These are phyloP conservation scores for Cichorium intybus DNA, from an alignment of 140 eudicot species.

Conservation along the genomic window DNA sequence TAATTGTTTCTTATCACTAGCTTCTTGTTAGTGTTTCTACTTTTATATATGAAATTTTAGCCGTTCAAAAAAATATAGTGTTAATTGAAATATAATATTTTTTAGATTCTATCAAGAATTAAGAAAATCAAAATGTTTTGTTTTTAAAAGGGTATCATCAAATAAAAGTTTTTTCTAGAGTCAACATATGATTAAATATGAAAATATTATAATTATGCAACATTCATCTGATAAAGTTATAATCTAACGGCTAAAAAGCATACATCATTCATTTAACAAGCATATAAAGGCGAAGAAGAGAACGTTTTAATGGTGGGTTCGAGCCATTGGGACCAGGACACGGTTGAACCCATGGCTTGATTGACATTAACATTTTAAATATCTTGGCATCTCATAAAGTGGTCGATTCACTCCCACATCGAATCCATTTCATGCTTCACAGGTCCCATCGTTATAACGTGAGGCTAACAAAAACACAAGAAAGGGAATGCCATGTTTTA, in stretches of 20 bases:
- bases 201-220: background rate
- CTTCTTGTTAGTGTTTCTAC: no score
- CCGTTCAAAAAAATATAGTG: no score
- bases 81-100: no score
- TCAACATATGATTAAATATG: background rate
- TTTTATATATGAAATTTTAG: no score
- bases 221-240: background rate
- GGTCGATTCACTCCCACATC: background rate
- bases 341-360: conserved; percentile 6
- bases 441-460: conserved; percentile 8
- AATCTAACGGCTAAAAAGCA: background rate
- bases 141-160: background rate
- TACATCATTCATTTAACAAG: background rate
- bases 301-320: conserved; percentile 12
- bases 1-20: no score
- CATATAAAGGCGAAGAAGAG: conserved; percentile 5
- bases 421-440: background rate
- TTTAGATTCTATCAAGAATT: background rate
- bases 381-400: conserved; percentile 12
- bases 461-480: background rate
- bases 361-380: background rate
- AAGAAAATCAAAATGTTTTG: background rate
- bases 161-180: no score
- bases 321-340: conserved; percentile 19
- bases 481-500: background rate